Evolutionary conservation across 768 basidiomycete genomes (phyloP), one percentile per base, ranked within the genome.

Genomic region (Xanthoconium purpureum): DNA sequence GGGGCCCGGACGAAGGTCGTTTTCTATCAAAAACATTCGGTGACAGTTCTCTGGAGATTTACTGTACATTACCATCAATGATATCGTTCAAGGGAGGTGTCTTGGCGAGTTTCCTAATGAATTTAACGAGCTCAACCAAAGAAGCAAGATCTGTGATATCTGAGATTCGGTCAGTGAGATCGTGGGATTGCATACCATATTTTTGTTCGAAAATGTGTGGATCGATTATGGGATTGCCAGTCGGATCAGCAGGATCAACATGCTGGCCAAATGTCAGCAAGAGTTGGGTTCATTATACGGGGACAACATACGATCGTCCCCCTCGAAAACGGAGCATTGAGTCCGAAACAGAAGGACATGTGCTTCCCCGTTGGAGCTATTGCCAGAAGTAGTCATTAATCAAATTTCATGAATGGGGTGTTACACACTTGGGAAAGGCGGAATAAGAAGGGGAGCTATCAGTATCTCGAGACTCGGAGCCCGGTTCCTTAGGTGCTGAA

Each of bases 311-410:
- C 43, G 15, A 52, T 29, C 5, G 36, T 37, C 18, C 52, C 52
- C 43, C 52, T 52, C 35, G 52, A 52, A 38, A 52, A 52, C 15
- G 52, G 52, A 24, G 43, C 43, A 3, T 52, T 45, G 35, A 52
- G 43, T 37, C 35, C 52, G 18, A 52, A 12, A 37, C 24, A 3
- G n/a, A 52, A 45, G 35, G 52, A 37, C n/a, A 52, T 15, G 43
- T 46, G 8, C 28, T 45, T 45, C 20, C 29, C 28, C 13, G 52
- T 10, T 6, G 43, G 28, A 20, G 10, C 52, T 52, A 18, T 29
- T 20, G 13, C 18, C 17, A 8, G 3, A 36, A 18, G 11, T 1
- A 47, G 13, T 33, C 11, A 35, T 38, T 17, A 8, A 7, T n/a
- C 2, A 13, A 5, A 11, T 49, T 11, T 38, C 14, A 9, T 15